Evolutionary conservation across 306 rosid genomes (phyloP).

Genomic region (Alnus glutinosa): DNA sequence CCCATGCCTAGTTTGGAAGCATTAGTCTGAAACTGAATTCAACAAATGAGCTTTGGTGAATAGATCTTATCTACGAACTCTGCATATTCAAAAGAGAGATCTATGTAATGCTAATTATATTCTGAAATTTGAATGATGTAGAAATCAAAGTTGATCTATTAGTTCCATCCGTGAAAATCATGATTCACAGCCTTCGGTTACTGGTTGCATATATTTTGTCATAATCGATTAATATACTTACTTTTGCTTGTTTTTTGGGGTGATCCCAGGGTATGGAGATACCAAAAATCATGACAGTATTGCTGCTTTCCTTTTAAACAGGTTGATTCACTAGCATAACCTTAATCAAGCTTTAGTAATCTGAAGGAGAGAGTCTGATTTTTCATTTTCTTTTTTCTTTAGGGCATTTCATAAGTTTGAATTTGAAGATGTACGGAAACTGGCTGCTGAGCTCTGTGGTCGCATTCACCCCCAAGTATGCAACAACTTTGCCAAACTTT

Average conservation of each 20-base stretch:
- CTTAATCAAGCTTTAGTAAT: constrained; percentile 19
- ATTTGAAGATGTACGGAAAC: constrained; percentile 83
- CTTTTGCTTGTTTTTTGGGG: constrained; percentile 21
- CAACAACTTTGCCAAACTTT: background rate
- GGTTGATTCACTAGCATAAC: constrained; percentile 41
- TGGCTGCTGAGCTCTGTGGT: constrained; percentile 93
- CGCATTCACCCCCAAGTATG: constrained; percentile 88
- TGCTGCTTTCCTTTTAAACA: constrained; percentile 58
- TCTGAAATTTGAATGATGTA: background rate
- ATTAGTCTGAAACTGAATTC: too few species aligned
- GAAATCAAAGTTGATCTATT: background rate
- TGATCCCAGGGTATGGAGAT: constrained; percentile 41
- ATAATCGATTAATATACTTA: constrained; percentile 1
- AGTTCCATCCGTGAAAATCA: background rate
- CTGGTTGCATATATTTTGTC: background rate
- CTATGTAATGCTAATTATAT: background rate
- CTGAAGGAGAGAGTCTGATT: constrained; percentile 24
- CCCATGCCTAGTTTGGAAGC: too few species aligned
- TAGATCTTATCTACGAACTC: background rate
- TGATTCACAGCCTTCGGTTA: background rate
- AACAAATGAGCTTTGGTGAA: background rate
- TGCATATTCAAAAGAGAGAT: background rate
- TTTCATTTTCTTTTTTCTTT: constrained; percentile 16
- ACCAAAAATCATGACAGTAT: constrained; percentile 47
- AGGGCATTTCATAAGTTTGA: constrained; percentile 76